Evolutionary conservation across 75 land plant genomes (phyloP), one percentile per base, ranked within the genome.

Genomic region (Picea glauca): DNA sequence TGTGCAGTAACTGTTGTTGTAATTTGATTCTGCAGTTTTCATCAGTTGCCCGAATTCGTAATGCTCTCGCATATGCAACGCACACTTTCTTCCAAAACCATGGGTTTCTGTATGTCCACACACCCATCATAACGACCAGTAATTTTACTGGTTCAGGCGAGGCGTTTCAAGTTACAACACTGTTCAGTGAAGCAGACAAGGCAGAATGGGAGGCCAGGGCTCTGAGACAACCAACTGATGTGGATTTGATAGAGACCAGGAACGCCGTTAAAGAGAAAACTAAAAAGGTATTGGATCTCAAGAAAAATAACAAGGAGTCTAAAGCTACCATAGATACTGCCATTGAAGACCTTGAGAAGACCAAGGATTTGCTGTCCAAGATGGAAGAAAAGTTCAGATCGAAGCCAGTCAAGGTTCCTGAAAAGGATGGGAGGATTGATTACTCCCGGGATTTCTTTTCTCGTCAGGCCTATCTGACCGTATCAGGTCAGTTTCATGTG

Each of bases 401-500:
- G 35, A 78, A 62, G 56, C 77, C 65, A 18, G 82, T 62, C 43
- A 46, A 46, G 6, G 33, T 79, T 17, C 61, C 79, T 20, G 30
- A 77, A 40, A 83, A 88, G 31, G 74, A 73, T 35, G 87, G 79
- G 14, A 81, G 62, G 33, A 12, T 90, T 30, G 86, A 86, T 78
- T 83, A 85, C 60, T 60, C 86, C 11, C 75, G 83, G 74, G 91
- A 89, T 72, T 94, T 85, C 81, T 96, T 96, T 76, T 77, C 87
- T 35, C 76, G 87, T 8, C 86, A 86, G 58, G 88, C 87, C 6
- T 91, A 80, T 84, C 40, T 94, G 58, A 86, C 93, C 21, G 82
- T 76, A 46, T 88, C 92, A 46, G 93, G 93, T 23, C 90, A 87
- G 72, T 84, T 94, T 63, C 99, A 96, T 74, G 84, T 96, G 72